Base-by-base conservation (phyloP, 2,329 filamentous ascomycete species). In the Ophiobolus disseminans region DNA sequence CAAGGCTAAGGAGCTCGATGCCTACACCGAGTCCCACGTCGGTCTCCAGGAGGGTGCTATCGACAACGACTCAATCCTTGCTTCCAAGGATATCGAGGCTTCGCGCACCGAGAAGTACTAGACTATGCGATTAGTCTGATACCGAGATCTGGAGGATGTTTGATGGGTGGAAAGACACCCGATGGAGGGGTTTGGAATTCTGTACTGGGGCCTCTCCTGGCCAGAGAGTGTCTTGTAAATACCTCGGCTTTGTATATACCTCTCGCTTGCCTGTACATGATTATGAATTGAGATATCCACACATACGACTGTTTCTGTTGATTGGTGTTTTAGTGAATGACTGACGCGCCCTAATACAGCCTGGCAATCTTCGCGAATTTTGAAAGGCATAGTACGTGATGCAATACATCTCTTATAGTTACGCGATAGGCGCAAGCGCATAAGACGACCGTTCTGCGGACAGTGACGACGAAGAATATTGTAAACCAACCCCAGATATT, bases 1-100 rank as follows among this genome's bases (percentile, higher is more conserved):
- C 53, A 71, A 70, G 63, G 66, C 52, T 26, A 60, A 55, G 51
- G 66, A 72, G 57, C 55, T 73, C 28, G 70, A 73, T 53, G 70
- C 67, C 7, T 73, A 73, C 47, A 59, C 51, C 14, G 62, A 72
- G 4, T 63, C 57, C 16, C 54, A 69, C 41, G 68, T 73, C 19
- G 68, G 69, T 20, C 49, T 57, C 13, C 36, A 55, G 10, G 57
- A 63, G 25, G 58, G 55, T 31, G 58, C 47, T 14, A 50, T 62
- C 14, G 66, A 69, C 48, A 49, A 47, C 17, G 65, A 67, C 48
- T 61, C 55, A n/a, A 60, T 60, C 22, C 13, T 65, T 34, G 60
- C 57, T 3, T 55, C 36, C 51, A 65, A 65, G 60, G 60, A 65
- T 23, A 25, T 63, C 4, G 62, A 65, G 57, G 58, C 60, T 34